Percentiles rank a stretch among this genome's conserved stretches.
phyloP scores from a whole-genome alignment of 2,329 filamentous ascomycete species.

The Incumbomyces lentus region DNA sequence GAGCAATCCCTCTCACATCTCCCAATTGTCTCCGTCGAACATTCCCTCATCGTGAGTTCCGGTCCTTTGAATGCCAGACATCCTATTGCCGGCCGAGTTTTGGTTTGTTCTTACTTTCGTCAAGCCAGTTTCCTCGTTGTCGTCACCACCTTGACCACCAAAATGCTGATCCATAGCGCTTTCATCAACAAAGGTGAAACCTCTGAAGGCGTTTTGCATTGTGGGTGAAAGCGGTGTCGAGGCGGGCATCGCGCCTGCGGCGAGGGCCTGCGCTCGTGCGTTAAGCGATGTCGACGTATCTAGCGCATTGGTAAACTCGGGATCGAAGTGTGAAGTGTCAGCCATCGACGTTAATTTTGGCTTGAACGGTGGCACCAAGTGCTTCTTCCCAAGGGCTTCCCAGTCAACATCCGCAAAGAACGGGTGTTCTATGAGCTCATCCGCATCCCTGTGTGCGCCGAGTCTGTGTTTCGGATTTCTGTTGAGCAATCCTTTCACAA shows the following conservation, averaged over 20 bases:
- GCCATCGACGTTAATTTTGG: slow-evolving; percentile 92
- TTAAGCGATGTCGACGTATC: slow-evolving; percentile 82
- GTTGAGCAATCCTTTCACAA: slow-evolving; percentile 94
- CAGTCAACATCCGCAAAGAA: slow-evolving; percentile 96
- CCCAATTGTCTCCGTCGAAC: slow-evolving; percentile 8
- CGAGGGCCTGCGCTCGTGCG: slow-evolving; percentile 75
- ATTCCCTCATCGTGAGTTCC: slow-evolving; percentile 14
- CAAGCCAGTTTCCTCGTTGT: slow-evolving; percentile 24
- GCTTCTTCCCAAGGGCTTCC: slow-evolving; percentile 76
- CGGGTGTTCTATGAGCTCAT: slow-evolving; percentile 84
- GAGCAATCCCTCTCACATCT: background rate
- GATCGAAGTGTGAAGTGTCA: slow-evolving; percentile 96
- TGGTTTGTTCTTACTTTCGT: slow-evolving; percentile 17
- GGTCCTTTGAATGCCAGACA: slow-evolving; percentile 35
- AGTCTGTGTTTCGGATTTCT: slow-evolving; percentile 92
- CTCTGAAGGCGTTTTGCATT: slow-evolving; percentile 95
- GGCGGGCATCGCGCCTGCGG: slow-evolving; percentile 67
- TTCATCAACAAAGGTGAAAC: slow-evolving; percentile 98
- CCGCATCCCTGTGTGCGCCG: slow-evolving; percentile 80
- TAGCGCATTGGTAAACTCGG: slow-evolving; percentile 92
- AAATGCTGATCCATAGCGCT: slow-evolving; percentile 81
- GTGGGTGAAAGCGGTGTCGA: slow-evolving; percentile 89
- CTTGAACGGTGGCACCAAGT: slow-evolving; percentile 93
- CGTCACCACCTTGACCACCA: slow-evolving; percentile 37
- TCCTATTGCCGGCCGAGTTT: slow-evolving; percentile 25